Conservation (phyloP, 805 yeast species). For the Sungouiozyma intestinalis region DNA sequence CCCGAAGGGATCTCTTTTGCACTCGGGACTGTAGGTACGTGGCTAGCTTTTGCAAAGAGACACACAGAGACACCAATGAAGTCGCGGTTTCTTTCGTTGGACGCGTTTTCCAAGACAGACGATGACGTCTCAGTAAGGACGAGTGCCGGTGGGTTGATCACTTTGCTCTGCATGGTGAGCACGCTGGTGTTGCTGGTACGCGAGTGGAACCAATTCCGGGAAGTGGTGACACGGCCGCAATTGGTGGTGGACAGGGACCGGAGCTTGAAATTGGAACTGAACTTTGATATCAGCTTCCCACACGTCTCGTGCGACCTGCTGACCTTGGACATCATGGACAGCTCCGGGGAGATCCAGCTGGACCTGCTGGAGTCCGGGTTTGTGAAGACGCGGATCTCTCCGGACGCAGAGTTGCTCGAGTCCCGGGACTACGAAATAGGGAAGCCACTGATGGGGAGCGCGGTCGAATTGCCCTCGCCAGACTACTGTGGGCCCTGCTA, state of each 20-base stretch:
- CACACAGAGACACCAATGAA: background rate
- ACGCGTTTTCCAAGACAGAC: constrained; percentile 88
- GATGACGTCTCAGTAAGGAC: constrained; percentile 90
- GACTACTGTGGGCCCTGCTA: constrained; percentile 82
- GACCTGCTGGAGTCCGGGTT: constrained; percentile 67
- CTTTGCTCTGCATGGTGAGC: constrained; percentile 54
- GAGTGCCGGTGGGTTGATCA: constrained; percentile 81
- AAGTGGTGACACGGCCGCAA: constrained; percentile 64
- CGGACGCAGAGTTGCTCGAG: constrained; percentile 23
- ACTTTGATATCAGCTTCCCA: constrained; percentile 76
- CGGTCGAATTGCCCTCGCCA: constrained; percentile 1
- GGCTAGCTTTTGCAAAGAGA: background rate
- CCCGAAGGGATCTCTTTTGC: too few relatives aligned
- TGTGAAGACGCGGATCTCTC: constrained; percentile 50
- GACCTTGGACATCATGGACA: constrained; percentile 80
- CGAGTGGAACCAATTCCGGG: constrained; percentile 69
- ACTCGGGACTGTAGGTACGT: too few relatives aligned
- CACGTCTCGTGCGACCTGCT: constrained; percentile 75
- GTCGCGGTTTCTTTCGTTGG: constrained; percentile 41
- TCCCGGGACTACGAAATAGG: constrained; percentile 30
- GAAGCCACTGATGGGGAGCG: constrained; percentile 16
- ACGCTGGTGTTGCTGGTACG: constrained; percentile 53
- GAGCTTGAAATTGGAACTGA: constrained; percentile 63
- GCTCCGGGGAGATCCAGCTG: constrained; percentile 72
- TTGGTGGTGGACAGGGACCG: constrained; percentile 81